phyloP scores from a whole-genome alignment of 2,329 filamentous ascomycete species.

The Penicillium sp. region DNA sequence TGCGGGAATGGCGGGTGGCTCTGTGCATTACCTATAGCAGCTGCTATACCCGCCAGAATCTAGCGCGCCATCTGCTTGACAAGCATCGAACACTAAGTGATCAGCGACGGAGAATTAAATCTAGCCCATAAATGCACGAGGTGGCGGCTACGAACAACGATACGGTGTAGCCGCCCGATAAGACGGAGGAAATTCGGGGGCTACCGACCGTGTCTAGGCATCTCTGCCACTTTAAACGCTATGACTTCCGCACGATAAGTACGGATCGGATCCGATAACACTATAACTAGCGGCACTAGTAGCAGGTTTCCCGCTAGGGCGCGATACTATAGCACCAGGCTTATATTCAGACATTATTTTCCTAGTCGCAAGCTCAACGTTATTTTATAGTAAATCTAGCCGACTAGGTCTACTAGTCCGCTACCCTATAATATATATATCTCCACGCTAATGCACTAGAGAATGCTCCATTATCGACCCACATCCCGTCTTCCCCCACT shows the following conservation, averaged over 20 bases:
- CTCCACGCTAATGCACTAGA: no score
- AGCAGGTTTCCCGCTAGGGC: neutral
- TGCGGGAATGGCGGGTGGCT: no score
- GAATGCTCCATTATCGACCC: no score
- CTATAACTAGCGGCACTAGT: neutral
- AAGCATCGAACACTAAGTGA: neutral
- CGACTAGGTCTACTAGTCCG: no score
- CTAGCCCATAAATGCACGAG: neutral
- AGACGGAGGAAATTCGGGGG: neutral
- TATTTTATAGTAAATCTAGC: no score
- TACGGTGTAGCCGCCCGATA: neutral
- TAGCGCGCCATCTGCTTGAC: neutral
- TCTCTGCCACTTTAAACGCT: neutral
- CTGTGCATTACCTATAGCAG: neutral
- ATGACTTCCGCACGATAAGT: neutral
- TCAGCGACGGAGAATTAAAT: neutral
- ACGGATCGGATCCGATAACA: neutral
- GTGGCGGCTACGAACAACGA: neutral
- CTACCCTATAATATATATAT: no score
- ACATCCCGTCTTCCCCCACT: no score
- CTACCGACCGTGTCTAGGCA: neutral
- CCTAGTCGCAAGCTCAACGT: no score
- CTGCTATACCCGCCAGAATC: neutral
- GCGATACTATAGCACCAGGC: neutral
- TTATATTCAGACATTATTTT: neutral